Evolutionary conservation across 495 filamentous ascomycete genomes (phyloP).

Genomic region (Cairneyella variabilis): DNA sequence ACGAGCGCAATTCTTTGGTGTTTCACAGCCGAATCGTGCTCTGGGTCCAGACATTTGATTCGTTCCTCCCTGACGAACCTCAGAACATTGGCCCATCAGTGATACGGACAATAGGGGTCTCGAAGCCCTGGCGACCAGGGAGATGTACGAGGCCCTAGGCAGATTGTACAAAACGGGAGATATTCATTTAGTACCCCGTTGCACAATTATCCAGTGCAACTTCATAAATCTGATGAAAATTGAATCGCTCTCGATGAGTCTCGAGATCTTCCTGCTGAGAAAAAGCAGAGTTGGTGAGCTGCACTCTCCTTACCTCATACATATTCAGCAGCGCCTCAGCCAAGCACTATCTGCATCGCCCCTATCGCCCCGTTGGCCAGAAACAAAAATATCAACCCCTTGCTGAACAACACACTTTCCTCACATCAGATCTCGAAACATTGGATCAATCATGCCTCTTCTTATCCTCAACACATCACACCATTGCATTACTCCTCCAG

Average conservation of each 20-base stretch:
- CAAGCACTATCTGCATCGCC: not conserved
- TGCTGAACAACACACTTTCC: too few relatives aligned
- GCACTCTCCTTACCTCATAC: not conserved
- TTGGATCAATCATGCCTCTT: not conserved
- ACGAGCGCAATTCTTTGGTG: not conserved
- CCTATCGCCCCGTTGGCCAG: not conserved
- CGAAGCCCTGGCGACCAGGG: not conserved
- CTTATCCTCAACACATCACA: not conserved
- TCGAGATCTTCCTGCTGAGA: too few relatives aligned
- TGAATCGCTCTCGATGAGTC: too few relatives aligned
- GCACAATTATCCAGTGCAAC: not conserved
- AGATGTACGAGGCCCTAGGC: too few relatives aligned
- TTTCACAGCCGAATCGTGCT: not conserved
- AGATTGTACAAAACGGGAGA: too few relatives aligned
- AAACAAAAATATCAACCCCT: not conserved
- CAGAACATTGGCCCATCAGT: too few relatives aligned
- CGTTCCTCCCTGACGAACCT: not conserved
- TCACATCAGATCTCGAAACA: conserved; percentile 6
- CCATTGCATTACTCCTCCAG: not conserved
- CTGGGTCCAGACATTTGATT: not conserved
- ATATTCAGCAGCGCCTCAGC: not conserved
- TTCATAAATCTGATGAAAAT: conserved; percentile 1
- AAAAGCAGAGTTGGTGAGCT: not conserved
- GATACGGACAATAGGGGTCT: conserved; percentile 8
- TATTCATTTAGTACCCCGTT: not conserved